These are phyloP conservation scores for Fusarium buxicola DNA, from an alignment of 2,329 filamentous ascomycete genomes.

Conservation along the genomic window DNA sequence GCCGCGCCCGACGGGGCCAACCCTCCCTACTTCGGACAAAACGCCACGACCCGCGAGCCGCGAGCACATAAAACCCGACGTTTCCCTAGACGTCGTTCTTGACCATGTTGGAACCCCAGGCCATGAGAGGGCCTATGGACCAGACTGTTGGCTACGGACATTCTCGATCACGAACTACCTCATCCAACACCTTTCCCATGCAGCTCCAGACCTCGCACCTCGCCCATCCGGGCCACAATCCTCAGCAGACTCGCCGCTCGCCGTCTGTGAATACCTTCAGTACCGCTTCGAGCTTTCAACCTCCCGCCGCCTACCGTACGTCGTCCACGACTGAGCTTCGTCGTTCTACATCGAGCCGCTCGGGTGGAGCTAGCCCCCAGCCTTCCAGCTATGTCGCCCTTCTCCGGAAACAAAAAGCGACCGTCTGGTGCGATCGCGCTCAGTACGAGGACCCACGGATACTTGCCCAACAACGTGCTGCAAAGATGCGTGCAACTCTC, in stretches of 20 bases:
- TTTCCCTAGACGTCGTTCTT: slow-evolving; percentile 29
- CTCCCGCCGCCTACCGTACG: slow-evolving; percentile 67
- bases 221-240: slow-evolving; percentile 47
- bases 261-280: slow-evolving; percentile 76
- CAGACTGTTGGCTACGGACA: slow-evolving; percentile 60
- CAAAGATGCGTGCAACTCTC: slow-evolving; percentile 85
- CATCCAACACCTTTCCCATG: slow-evolving; percentile 64
- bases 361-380: slow-evolving; percentile 65
- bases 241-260: slow-evolving; percentile 64
- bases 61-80: slow-evolving; percentile 39
- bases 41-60: slow-evolving; percentile 40
- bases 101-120: slow-evolving; percentile 50
- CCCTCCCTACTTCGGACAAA: slow-evolving; percentile 40
- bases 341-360: slow-evolving; percentile 85
- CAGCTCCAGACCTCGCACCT: slow-evolving; percentile 50
- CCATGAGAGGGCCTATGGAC: slow-evolving; percentile 49
- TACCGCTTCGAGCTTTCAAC: slow-evolving; percentile 76
- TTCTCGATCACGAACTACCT: slow-evolving; percentile 67
- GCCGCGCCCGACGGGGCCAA: slow-evolving; percentile 40
- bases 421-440: slow-evolving; percentile 96
- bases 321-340: slow-evolving; percentile 70
- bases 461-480: slow-evolving; percentile 83
- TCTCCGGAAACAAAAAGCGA: slow-evolving; percentile 97
- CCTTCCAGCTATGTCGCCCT: slow-evolving; percentile 90
- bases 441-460: slow-evolving; percentile 92